Evolutionary conservation across 1,284 basidiomycete species (phyloP).

Genomic region (Sporisorium sorghi): DNA sequence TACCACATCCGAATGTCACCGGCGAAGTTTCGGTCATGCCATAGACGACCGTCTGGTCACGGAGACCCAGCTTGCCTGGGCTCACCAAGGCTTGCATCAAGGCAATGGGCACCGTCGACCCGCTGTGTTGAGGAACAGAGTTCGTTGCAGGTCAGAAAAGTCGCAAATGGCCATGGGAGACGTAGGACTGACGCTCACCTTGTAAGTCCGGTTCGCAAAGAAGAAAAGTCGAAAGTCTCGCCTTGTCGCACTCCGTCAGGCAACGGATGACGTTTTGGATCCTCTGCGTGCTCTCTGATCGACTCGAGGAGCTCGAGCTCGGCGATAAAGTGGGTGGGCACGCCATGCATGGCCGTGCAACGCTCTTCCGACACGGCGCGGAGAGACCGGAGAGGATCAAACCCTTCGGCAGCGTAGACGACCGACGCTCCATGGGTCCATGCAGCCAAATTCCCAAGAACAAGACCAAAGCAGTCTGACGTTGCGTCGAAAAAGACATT

Average conservation of each 20-base stretch:
- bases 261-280: conserved; percentile 20
- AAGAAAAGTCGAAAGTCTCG: conserved; percentile 49
- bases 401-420: conserved; percentile 79
- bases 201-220: conserved; percentile 79
- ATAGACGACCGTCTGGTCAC: conserved; percentile 77
- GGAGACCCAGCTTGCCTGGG: conserved; percentile 71
- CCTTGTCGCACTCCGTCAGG: conserved; percentile 36
- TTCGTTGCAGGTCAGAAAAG: not conserved
- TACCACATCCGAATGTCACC: conserved; percentile 78
- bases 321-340: conserved; percentile 82
- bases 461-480: conserved; percentile 81
- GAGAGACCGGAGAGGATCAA: conserved; percentile 77
- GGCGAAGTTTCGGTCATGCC: conserved; percentile 73
- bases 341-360: conserved; percentile 83
- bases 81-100: conserved; percentile 74
- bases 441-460: conserved; percentile 82
- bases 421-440: conserved; percentile 81
- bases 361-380: conserved; percentile 76
- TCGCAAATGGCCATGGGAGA: not conserved
- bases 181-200: conserved; percentile 26
- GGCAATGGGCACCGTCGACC: conserved; percentile 81
- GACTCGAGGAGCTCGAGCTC: conserved; percentile 76
- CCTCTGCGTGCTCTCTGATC: conserved; percentile 52
- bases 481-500: not conserved
- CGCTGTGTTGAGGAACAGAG: conserved; percentile 71